Evolutionary conservation across 2,329 filamentous ascomycete species (phyloP).

Genomic region (Penicillium sp.): DNA sequence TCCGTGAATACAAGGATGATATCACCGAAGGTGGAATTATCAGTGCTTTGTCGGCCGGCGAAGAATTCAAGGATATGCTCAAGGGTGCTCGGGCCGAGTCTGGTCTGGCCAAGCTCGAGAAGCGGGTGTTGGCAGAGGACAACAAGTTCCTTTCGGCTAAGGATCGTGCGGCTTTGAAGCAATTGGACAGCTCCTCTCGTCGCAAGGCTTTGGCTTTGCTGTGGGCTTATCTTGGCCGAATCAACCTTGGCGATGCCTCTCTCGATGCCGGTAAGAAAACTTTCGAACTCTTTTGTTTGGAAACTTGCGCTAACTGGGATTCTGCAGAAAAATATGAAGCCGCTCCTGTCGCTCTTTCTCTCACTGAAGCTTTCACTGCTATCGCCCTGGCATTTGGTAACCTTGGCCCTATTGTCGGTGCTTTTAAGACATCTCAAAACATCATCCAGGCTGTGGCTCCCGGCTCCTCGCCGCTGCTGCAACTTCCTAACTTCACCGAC

Average conservation of each 20-base stretch:
- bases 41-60: slow-evolving; percentile 75
- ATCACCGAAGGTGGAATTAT: slow-evolving; percentile 79
- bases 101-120: slow-evolving; percentile 79
- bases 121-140: slow-evolving; percentile 67
- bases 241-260: slow-evolving; percentile 75
- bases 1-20: slow-evolving; percentile 85
- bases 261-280: slow-evolving; percentile 62
- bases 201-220: slow-evolving; percentile 85
- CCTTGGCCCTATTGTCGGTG: slow-evolving; percentile 75
- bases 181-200: slow-evolving; percentile 74
- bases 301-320: slow-evolving; percentile 16
- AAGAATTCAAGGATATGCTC: slow-evolving; percentile 77
- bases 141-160: slow-evolving; percentile 63
- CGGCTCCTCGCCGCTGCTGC: slow-evolving; percentile 79
- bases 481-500: slow-evolving; percentile 82
- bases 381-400: slow-evolving; percentile 86
- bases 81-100: slow-evolving; percentile 76
- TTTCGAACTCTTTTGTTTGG: neutral
- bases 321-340: slow-evolving; percentile 75
- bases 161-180: slow-evolving; percentile 73
- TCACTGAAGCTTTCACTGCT: slow-evolving; percentile 83
- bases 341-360: slow-evolving; percentile 77
- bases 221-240: slow-evolving; percentile 90
- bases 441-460: slow-evolving; percentile 88
- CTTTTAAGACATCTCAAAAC: slow-evolving; percentile 79